phyloP scores from a whole-genome alignment of 345 rosid species.

The Xanthoceras sorbifolium region DNA sequence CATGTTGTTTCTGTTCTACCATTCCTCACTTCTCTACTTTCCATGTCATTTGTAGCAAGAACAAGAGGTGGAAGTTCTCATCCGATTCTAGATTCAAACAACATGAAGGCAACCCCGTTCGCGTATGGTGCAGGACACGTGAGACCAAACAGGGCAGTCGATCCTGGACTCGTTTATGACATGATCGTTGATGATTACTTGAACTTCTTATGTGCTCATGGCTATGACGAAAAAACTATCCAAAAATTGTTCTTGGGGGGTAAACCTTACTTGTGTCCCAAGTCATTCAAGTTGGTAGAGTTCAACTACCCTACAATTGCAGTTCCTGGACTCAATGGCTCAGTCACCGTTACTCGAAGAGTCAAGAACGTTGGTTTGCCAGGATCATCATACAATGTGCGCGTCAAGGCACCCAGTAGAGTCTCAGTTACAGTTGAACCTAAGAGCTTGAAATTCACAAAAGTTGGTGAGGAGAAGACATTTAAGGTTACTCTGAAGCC shows the following conservation, averaged over 20 bases:
- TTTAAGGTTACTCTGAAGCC: conserved; percentile 36
- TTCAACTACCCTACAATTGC: conserved; percentile 66
- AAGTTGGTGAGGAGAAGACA: conserved; percentile 41
- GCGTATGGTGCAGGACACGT: conserved; percentile 55
- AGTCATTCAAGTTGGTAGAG: conserved; percentile 21
- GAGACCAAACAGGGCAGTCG: conserved; percentile 40
- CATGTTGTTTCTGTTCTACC: neutral
- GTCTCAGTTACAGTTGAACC: conserved; percentile 39
- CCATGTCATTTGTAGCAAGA: conserved; percentile 30
- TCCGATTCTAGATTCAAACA: conserved; percentile 29
- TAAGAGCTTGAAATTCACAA: conserved; percentile 29
- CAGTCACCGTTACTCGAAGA: conserved; percentile 27
- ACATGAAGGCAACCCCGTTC: conserved; percentile 44
- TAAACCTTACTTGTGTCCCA: conserved; percentile 32
- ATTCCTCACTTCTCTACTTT: neutral
- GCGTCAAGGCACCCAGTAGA: conserved; percentile 33
- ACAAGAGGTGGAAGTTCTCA: conserved; percentile 19
- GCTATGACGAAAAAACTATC: conserved; percentile 30
- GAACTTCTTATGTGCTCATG: conserved; percentile 45
- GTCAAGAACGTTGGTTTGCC: conserved; percentile 57
- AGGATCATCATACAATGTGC: conserved; percentile 29
- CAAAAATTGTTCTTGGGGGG: conserved; percentile 6
- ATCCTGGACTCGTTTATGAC: conserved; percentile 66
- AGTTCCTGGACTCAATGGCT: conserved; percentile 26
- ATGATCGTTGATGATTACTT: conserved; percentile 30